These are phyloP conservation scores for Potentilla sterilis DNA, from an alignment of 306 rosid species.

Conservation along the genomic window DNA sequence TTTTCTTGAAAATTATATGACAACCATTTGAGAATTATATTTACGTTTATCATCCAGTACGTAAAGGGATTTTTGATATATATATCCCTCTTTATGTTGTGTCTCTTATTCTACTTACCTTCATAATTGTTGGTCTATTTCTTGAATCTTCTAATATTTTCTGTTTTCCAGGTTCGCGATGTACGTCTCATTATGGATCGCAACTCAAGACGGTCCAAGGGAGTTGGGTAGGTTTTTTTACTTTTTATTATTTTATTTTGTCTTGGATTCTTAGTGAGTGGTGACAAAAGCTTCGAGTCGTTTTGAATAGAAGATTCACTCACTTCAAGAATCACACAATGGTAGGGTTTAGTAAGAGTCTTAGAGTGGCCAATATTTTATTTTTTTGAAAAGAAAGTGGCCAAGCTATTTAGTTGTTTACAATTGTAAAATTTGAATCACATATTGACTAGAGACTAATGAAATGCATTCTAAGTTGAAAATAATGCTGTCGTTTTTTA, in stretches of 20 bases:
- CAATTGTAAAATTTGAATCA: too few species aligned
- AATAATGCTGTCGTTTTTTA: neutral
- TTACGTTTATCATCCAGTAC: neutral
- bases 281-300: neutral
- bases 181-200: slow-evolving; percentile 99
- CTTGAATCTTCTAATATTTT: neutral
- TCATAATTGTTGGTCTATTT: neutral
- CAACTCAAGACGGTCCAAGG: slow-evolving; percentile 94
- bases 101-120: neutral
- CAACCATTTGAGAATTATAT: neutral
- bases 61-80: neutral
- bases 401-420: neutral
- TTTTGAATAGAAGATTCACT: neutral
- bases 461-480: neutral
- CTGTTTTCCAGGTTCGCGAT: slow-evolving; percentile 74
- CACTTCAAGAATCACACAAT: neutral
- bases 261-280: neutral
- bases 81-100: neutral
- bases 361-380: neutral
- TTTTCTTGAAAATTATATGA: neutral
- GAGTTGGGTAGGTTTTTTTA: slow-evolving; percentile 75
- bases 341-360: neutral
- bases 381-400: too few species aligned
- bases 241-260: neutral
- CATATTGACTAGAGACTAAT: neutral